phyloP scores from a whole-genome alignment of 192 early-diverging fungal species.

The Umbelopsis sp. region DNA sequence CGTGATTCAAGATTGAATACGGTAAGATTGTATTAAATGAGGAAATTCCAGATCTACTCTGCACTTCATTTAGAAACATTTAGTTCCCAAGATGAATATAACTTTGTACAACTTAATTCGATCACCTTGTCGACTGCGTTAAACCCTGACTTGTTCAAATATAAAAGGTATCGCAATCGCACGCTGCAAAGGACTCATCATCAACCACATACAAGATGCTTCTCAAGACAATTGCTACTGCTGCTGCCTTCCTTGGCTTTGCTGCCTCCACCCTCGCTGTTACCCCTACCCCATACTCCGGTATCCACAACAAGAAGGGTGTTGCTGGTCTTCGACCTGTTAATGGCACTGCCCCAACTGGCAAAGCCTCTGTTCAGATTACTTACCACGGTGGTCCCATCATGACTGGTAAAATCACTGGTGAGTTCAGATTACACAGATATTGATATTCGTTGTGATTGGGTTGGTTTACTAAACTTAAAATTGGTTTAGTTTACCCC shows the following conservation, averaged over 20 bases:
- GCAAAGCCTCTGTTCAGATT: slow-evolving; percentile 13
- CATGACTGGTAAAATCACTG: slow-evolving; percentile 21
- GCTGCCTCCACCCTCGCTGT: slow-evolving; percentile 6
- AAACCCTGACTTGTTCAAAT: neutral
- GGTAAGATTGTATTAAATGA: slow-evolving; percentile 19
- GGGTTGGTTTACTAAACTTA: too few species aligned
- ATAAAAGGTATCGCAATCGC: neutral
- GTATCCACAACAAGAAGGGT: slow-evolving; percentile 22
- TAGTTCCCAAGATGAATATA: neutral
- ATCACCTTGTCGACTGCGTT: neutral
- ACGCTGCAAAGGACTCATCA: neutral
- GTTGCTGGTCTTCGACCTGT: slow-evolving; percentile 17
- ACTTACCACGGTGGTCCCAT: slow-evolving; percentile 26
- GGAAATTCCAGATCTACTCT: neutral
- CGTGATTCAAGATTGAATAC: slow-evolving; percentile 13
- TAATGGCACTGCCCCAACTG: slow-evolving; percentile 4
- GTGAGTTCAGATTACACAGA: neutral
- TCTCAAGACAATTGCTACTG: slow-evolving; percentile 14
- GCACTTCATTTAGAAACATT: slow-evolving; percentile 10
- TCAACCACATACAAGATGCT: neutral
- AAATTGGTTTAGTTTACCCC: neutral
- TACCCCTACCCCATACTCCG: slow-evolving; percentile 3
- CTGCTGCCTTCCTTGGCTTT: slow-evolving; percentile 11
- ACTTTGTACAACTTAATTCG: slow-evolving; percentile 4
- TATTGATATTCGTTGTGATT: too few species aligned